Conservation (phyloP, 1,284 basidiomycete genomes). For the Cutaneotrichosporon mucoides region DNA sequence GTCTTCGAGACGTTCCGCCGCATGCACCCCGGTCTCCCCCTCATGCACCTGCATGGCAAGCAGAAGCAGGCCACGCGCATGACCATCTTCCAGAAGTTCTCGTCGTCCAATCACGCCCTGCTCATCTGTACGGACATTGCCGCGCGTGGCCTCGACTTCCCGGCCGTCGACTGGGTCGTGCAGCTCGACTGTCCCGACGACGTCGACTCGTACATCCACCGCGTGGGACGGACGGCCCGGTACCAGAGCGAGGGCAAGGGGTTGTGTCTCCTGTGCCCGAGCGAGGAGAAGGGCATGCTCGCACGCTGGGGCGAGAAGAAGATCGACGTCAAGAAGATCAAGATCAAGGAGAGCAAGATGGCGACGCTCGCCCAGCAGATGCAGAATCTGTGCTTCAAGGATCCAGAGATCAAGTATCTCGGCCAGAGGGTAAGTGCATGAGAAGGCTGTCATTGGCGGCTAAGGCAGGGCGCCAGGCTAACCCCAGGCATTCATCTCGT, state of each 20-base stretch:
- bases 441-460: no score
- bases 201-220: slow-evolving; percentile 96
- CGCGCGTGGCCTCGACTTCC: slow-evolving; percentile 94
- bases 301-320: slow-evolving; percentile 67
- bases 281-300: slow-evolving; percentile 87
- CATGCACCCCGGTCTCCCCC: slow-evolving; percentile 85
- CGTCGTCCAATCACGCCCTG: slow-evolving; percentile 69
- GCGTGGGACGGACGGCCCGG: slow-evolving; percentile 90
- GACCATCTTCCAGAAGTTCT: slow-evolving; percentile 76
- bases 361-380: slow-evolving; percentile 81
- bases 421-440: slow-evolving; percentile 70
- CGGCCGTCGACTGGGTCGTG: slow-evolving; percentile 93
- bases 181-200: slow-evolving; percentile 98
- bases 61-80: slow-evolving; percentile 90
- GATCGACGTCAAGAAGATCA: slow-evolving; percentile 76
- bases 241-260: slow-evolving; percentile 89
- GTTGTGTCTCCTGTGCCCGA: slow-evolving; percentile 76
- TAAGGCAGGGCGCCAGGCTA: background rate
- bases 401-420: slow-evolving; percentile 95
- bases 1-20: slow-evolving; percentile 95
- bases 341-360: slow-evolving; percentile 81
- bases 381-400: slow-evolving; percentile 90
- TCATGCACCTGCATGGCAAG: slow-evolving; percentile 92
- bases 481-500: slow-evolving; percentile 88
- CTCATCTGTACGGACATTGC: slow-evolving; percentile 95